These are phyloP conservation scores for Aspergillus transmontanensis DNA, from an alignment of 2,329 filamentous ascomycete species.

Conservation along the genomic window DNA sequence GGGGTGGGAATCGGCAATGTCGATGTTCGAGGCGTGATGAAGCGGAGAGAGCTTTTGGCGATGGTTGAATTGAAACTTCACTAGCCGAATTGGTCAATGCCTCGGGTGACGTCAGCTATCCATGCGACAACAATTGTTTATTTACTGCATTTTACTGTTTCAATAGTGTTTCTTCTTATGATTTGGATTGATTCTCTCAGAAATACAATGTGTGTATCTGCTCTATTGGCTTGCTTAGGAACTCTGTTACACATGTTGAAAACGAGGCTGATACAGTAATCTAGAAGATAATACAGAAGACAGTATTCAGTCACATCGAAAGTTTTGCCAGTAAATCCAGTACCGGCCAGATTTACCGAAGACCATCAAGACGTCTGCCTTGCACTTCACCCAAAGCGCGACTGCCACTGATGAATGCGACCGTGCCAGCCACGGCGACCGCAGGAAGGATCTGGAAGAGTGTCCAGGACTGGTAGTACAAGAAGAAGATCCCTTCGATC, in stretches of 20 bases:
- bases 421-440: slow-evolving; percentile 65
- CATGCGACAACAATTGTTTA: not conserved
- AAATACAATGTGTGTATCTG: not conserved
- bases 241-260: not conserved
- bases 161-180: not conserved
- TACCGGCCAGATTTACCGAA: slow-evolving; percentile 48
- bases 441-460: slow-evolving; percentile 85
- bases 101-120: slow-evolving; percentile 24
- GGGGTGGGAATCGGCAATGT: not conserved
- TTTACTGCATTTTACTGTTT: not conserved
- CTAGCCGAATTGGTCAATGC: slow-evolving; percentile 21
- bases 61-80: not conserved
- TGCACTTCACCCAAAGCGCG: slow-evolving; percentile 93
- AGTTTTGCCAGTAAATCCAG: slow-evolving; percentile 7
- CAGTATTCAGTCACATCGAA: not conserved
- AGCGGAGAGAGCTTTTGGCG: not conserved
- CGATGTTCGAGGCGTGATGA: slow-evolving; percentile 5
- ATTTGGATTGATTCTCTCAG: not conserved
- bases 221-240: slow-evolving; percentile 1
- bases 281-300: not conserved
- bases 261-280: not conserved
- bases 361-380: slow-evolving; percentile 76
- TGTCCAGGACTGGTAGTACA: slow-evolving; percentile 92
- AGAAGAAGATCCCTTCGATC: slow-evolving; percentile 89
- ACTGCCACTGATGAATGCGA: slow-evolving; percentile 83